These are phyloP conservation scores for Alternaria brassicicola DNA, from an alignment of 2,329 filamentous ascomycete species.

Conservation along the genomic window DNA sequence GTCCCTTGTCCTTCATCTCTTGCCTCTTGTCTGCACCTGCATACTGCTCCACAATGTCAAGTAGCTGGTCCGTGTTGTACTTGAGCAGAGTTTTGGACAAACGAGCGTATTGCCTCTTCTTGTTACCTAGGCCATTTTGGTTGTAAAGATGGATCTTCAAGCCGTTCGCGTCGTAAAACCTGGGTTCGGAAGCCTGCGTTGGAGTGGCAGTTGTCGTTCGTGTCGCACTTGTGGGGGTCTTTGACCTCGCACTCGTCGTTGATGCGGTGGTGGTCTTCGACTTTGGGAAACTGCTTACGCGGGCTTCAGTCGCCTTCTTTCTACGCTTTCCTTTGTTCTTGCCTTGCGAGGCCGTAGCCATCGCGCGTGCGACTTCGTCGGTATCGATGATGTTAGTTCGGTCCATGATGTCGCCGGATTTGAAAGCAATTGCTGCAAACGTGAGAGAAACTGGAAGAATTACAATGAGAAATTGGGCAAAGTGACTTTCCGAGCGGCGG, in stretches of 20 bases:
- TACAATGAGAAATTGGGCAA: background rate
- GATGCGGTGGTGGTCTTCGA: background rate
- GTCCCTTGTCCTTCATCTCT: slow-evolving; percentile 10
- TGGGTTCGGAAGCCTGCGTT: background rate
- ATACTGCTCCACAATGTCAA: slow-evolving; percentile 22
- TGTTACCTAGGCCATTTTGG: slow-evolving; percentile 4
- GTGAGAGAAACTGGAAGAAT: background rate
- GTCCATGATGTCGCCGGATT: background rate
- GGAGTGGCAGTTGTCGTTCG: background rate
- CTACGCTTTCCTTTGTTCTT: slow-evolving; percentile 2
- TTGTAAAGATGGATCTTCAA: slow-evolving; percentile 17
- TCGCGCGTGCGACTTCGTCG: slow-evolving; percentile 1
- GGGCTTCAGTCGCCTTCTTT: background rate
- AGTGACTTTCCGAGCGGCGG: background rate
- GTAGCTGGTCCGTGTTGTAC: slow-evolving; percentile 10
- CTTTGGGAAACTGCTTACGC: background rate
- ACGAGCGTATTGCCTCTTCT: slow-evolving; percentile 17
- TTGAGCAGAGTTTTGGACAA: slow-evolving; percentile 6
- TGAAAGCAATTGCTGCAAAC: background rate
- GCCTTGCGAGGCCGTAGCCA: background rate
- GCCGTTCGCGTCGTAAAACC: slow-evolving; percentile 18
- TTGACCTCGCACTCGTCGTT: background rate
- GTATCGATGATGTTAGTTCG: slow-evolving; percentile 11
- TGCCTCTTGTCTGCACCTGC: slow-evolving; percentile 14
- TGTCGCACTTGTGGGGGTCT: background rate